Percentiles rank a stretch among this genome's conserved stretches.
Conservation (phyloP, 2,329 filamentous ascomycete species). For the Talaromyces sp. region DNA sequence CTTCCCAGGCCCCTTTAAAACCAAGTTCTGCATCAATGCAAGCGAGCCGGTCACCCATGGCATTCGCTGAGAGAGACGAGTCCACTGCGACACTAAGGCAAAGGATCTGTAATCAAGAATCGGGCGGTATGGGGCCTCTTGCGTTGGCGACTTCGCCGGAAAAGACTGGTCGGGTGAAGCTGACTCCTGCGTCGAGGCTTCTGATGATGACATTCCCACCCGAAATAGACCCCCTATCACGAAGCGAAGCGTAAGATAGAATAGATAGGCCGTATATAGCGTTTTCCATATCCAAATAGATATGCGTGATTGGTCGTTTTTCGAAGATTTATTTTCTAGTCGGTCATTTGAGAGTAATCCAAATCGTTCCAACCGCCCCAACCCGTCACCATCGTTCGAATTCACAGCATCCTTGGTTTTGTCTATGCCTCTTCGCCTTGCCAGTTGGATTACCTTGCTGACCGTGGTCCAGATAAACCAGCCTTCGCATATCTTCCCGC, state of each 20-base stretch:
- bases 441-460: constrained; percentile 59
- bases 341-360: constrained; percentile 45
- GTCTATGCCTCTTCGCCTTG: constrained; percentile 24
- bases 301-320: constrained; percentile 27
- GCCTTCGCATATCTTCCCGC: constrained; percentile 75
- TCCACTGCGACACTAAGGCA: constrained; percentile 65
- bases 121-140: constrained; percentile 40
- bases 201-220: constrained; percentile 61
- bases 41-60: constrained; percentile 79
- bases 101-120: constrained; percentile 74
- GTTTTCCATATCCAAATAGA: constrained; percentile 46
- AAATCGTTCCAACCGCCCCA: constrained; percentile 51
- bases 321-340: constrained; percentile 20
- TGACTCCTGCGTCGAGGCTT: constrained; percentile 19
- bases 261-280: constrained; percentile 48
- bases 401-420: constrained; percentile 14
- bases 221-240: constrained; percentile 60
- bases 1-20: constrained; percentile 67
- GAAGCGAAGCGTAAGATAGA: constrained; percentile 61
- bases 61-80: constrained; percentile 75
- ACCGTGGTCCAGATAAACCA: constrained; percentile 86
- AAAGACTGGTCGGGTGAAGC: constrained; percentile 21
- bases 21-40: constrained; percentile 69
- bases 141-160: constrained; percentile 21
- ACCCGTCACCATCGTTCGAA: constrained; percentile 27